Base-by-base conservation (phyloP, 1,139 yeast species). In the Blastobotrys indianensis region DNA sequence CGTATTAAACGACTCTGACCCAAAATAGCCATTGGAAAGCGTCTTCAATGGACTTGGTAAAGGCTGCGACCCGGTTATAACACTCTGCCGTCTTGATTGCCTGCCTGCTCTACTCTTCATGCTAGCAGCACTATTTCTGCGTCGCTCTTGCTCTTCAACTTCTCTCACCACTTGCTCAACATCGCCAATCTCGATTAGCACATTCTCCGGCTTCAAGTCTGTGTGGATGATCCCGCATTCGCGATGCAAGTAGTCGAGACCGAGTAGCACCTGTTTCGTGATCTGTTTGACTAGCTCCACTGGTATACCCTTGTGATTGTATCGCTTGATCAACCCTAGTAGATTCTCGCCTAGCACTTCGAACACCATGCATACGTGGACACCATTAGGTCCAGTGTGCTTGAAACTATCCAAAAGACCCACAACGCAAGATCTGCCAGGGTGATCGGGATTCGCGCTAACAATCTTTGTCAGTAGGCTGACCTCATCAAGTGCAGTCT, bases 161-260 rank as follows among this genome's bases (percentile, higher is more conserved):
- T 74, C 69, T 46, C 71, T 66, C 28, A 85, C 80, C 54, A 85
- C 76, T 49, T 74, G 76, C 57, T 83, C 88, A 31, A 83, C 90
- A 56, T 85, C 87, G 34, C 82, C 83, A 50, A 86, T 82, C 58
- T 84, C 88, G 42, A 86, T 75, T 52, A 87, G 68, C n/a, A 87
- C 83, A 61, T 87, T 87, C 62, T 87, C 96, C 0, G 96, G 96
- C 64, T 87, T 87, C 51, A 87, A 70, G 60, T 87, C 96, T 0
- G 96, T 87, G 65, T 87, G 96, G 50, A 87, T 84, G 32, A 87
- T 82, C n/a, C 95, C 95, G 65, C 95, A 85, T 55, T 77, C 82
- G 39, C 92, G 69, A 62, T 87, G 96, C 53, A 87, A 68, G 61
- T 83, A 86, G 64, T 87, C 95, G 52, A 85, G 69, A 0, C 92